Percentiles rank a stretch among this genome's conserved stretches.
phyloP scores from a whole-genome alignment of 73 alveolate genomes.

The Paramecium sonneborni region DNA sequence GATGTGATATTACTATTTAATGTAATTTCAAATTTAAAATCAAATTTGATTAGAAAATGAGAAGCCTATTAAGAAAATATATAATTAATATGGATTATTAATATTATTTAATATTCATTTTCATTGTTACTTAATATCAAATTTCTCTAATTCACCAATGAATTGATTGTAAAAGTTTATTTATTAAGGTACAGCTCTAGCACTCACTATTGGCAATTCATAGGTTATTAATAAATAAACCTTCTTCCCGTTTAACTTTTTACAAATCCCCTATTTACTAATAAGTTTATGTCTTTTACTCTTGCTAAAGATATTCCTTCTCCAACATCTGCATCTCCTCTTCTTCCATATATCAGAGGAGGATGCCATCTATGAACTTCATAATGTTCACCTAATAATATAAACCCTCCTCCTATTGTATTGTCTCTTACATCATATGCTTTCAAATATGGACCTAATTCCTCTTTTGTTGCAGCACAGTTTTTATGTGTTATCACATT shows the following conservation, averaged over 20 bases:
- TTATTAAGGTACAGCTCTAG: conserved; percentile 92
- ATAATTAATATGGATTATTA: neutral
- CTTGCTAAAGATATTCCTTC: conserved; percentile 95
- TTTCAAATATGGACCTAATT: conserved; percentile 51
- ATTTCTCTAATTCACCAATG: conserved; percentile 56
- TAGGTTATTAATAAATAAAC: conserved; percentile 88
- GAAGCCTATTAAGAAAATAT: neutral
- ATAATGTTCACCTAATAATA: conserved; percentile 77
- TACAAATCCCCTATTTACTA: neutral
- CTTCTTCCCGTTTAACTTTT: neutral
- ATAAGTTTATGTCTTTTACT: conserved; percentile 9
- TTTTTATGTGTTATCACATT: conserved; percentile 60
- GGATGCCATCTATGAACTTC: conserved; percentile 99
- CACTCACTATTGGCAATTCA: conserved; percentile 91
- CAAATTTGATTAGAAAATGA: too few species aligned
- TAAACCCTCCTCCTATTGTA: conserved; percentile 71
- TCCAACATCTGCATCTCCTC: conserved; percentile 99
- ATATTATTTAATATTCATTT: neutral
- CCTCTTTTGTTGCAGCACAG: conserved; percentile 57
- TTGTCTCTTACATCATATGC: conserved; percentile 67
- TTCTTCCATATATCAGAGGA: conserved; percentile 96
- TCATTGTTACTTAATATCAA: conserved; percentile 30
- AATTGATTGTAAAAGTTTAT: conserved; percentile 71
- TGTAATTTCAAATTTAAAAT: too few species aligned
- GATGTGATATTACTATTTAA: too few species aligned